Conservation (phyloP, 2,329 filamentous ascomycete genomes). For the Metarhizium robertsii region DNA sequence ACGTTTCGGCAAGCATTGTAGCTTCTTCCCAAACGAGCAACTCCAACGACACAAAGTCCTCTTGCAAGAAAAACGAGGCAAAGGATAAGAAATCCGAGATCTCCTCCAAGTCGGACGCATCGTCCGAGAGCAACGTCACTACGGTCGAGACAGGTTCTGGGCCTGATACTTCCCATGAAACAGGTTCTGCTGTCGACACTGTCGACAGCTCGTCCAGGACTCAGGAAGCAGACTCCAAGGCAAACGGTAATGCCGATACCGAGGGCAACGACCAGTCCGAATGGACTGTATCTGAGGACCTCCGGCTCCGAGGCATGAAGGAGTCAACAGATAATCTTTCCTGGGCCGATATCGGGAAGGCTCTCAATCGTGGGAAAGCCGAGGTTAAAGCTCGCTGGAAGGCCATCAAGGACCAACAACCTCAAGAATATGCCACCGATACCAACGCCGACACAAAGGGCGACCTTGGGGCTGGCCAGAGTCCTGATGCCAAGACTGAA, state of each 20-base stretch:
- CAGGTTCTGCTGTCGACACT: not conserved
- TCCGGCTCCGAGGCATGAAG: constrained; percentile 25
- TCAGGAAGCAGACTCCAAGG: not conserved
- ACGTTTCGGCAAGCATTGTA: no score
- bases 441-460: constrained; percentile 1
- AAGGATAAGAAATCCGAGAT: not conserved
- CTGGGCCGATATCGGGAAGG: constrained; percentile 21
- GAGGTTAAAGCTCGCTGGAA: constrained; percentile 24
- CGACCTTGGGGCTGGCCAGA: not conserved
- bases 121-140: constrained; percentile 2
- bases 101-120: not conserved
- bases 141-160: constrained; percentile 6
- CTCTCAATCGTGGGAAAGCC: constrained; percentile 17
- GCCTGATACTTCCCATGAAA: constrained; percentile 2
- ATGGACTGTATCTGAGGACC: constrained; percentile 27
- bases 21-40: not conserved
- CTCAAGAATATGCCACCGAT: constrained; percentile 1
- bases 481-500: not conserved
- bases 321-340: constrained; percentile 13
- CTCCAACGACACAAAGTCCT: not conserved
- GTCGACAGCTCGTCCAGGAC: not conserved
- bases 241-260: not conserved
- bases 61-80: constrained; percentile 1
- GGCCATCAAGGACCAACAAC: constrained; percentile 15
- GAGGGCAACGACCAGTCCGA: not conserved